These are phyloP conservation scores for Xylariaceae sp. DNA, from an alignment of 2,329 filamentous ascomycete species.

Conservation along the genomic window DNA sequence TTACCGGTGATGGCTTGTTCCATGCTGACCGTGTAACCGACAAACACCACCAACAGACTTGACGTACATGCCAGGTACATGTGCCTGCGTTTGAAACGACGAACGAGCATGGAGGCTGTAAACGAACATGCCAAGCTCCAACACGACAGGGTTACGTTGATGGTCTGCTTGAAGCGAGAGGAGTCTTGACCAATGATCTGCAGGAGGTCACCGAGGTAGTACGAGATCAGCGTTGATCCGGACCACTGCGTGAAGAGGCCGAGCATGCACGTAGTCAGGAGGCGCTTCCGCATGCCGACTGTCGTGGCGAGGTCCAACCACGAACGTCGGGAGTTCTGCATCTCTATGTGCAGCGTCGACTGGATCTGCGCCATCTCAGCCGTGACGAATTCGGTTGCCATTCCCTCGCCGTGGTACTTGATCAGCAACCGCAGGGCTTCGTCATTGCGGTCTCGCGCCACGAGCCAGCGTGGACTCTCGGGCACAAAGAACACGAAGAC, in stretches of 20 bases:
- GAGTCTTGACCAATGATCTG: conserved; percentile 40
- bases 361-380: conserved; percentile 55
- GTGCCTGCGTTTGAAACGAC: conserved; percentile 29
- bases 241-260: conserved; percentile 31
- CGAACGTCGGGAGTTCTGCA: conserved; percentile 42
- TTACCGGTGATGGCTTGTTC: conserved; percentile 32
- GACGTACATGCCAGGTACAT: conserved; percentile 38
- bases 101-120: conserved; percentile 36
- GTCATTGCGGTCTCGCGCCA: conserved; percentile 23
- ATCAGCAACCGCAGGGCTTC: conserved; percentile 28
- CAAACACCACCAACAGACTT: conserved; percentile 42
- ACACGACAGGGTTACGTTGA: conserved; percentile 36
- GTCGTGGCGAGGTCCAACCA: conserved; percentile 40
- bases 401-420: too few species aligned
- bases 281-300: conserved; percentile 34
- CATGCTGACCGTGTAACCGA: conserved; percentile 47
- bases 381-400: conserved; percentile 45
- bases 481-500: conserved; percentile 18
- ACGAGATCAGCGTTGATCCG: conserved; percentile 29
- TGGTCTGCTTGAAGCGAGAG: conserved; percentile 38
- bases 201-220: conserved; percentile 38
- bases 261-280: conserved; percentile 33
- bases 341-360: conserved; percentile 48
- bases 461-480: conserved; percentile 31
- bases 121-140: conserved; percentile 39